These are phyloP conservation scores for Nicotiana benthamiana DNA, from an alignment of 257 asterid genomes.

Conservation along the genomic window DNA sequence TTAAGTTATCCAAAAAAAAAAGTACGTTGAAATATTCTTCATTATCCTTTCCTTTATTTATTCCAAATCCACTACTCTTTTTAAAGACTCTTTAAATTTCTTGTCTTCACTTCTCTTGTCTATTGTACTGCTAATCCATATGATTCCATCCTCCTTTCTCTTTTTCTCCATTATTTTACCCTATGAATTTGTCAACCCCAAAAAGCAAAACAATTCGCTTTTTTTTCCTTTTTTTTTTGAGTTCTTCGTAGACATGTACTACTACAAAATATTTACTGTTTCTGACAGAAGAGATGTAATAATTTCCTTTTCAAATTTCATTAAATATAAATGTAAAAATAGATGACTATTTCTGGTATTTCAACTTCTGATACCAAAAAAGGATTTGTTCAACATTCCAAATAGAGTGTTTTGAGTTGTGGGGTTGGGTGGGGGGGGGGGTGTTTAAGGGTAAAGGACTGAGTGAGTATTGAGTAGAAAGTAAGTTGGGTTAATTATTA, in stretches of 20 bases:
- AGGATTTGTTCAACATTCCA: constrained; percentile 24
- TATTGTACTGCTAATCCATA: constrained; percentile 3
- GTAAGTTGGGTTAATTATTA: constrained; percentile 24
- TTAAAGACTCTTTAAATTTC: constrained; percentile 27
- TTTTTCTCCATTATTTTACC: background rate
- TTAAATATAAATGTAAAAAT: background rate
- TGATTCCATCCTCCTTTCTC: background rate
- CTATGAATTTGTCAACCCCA: background rate
- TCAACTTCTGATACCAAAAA: constrained; percentile 4
- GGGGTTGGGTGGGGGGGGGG: background rate
- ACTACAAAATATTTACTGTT: background rate
- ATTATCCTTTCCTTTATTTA: constrained; percentile 40
- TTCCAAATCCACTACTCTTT: constrained; percentile 34
- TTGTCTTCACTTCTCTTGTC: constrained; percentile 33
- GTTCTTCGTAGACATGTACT: background rate
- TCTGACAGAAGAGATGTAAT: background rate
- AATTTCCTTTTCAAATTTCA: background rate
- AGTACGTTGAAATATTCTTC: constrained; percentile 35
- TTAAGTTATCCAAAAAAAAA: constrained; percentile 12
- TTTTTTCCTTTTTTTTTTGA: too few species aligned
- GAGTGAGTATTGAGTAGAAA: background rate
- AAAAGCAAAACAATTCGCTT: background rate
- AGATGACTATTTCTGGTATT: background rate
- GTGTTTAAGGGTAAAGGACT: background rate
- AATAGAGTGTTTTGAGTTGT: background rate